phyloP scores from a whole-genome alignment of 805 yeast genomes.

The Komagataella ulmi region DNA sequence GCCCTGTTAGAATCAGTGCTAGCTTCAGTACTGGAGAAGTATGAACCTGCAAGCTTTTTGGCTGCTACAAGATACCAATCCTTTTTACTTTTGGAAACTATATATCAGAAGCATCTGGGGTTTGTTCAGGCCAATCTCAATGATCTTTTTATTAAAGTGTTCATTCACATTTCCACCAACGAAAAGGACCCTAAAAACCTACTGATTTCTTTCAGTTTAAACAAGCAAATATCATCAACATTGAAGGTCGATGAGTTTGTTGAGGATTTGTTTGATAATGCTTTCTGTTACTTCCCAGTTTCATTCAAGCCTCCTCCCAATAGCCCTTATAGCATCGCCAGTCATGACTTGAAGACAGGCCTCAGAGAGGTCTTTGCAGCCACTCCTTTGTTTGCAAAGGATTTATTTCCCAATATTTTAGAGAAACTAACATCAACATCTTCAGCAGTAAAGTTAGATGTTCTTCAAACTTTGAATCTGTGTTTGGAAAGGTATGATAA shows the following conservation, averaged over 20 bases:
- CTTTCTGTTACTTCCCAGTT: conserved; percentile 94
- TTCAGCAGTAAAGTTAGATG: conserved; percentile 60
- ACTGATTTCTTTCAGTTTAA: conserved; percentile 51
- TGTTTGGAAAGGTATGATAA: conserved; percentile 42
- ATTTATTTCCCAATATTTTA: conserved; percentile 61
- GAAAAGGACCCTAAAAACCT: conserved; percentile 94
- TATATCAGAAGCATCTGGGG: conserved; percentile 18
- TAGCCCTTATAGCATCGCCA: conserved; percentile 76
- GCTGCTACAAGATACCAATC: conserved; percentile 52
- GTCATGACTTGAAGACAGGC: conserved; percentile 51
- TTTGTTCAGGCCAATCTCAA: conserved; percentile 12
- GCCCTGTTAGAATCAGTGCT: conserved; percentile 24
- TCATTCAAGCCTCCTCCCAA: conserved; percentile 87
- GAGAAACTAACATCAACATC: conserved; percentile 74
- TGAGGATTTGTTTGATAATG: conserved; percentile 71
- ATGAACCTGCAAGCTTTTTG: conserved; percentile 42
- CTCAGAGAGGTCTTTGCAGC: conserved; percentile 54
- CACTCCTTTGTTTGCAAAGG: conserved; percentile 50
- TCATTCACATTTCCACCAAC: conserved; percentile 60
- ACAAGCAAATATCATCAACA: conserved; percentile 27
- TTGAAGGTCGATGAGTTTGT: conserved; percentile 27
- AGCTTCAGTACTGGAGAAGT: conserved; percentile 20
- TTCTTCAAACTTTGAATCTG: conserved; percentile 43
- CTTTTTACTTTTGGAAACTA: conserved; percentile 31
- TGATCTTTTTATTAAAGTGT: conserved; percentile 37